These are phyloP conservation scores for Vigna reflexopilosa DNA, from an alignment of 306 rosid species.

Conservation along the genomic window DNA sequence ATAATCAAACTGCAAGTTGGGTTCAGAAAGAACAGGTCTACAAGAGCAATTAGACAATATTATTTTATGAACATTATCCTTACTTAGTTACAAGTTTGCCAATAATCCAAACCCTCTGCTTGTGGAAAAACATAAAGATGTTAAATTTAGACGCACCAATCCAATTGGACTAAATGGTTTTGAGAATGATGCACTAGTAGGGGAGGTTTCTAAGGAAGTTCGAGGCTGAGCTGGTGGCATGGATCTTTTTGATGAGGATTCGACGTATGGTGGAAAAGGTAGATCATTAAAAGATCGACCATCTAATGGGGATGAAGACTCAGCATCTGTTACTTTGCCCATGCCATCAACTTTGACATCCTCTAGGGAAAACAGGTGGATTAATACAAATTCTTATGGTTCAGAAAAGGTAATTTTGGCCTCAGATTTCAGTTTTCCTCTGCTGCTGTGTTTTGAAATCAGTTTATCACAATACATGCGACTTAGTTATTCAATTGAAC, in stretches of 20 bases:
- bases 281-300: constrained; percentile 59
- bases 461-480: constrained; percentile 5
- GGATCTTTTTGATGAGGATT: constrained; percentile 73
- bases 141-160: constrained; percentile 49
- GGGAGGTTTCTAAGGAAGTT: constrained; percentile 53
- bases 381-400: constrained; percentile 77
- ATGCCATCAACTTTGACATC: constrained; percentile 62
- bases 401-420: constrained; percentile 75
- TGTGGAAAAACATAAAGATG: constrained; percentile 49
- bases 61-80: too few species aligned
- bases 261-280: constrained; percentile 65
- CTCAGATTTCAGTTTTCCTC: constrained; percentile 33
- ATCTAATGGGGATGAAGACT: constrained; percentile 64
- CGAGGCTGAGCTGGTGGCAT: constrained; percentile 46
- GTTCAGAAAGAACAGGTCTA: too few species aligned
- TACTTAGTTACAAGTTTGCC: constrained; percentile 39
- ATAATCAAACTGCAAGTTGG: constrained; percentile 71
- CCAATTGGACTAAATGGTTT: constrained; percentile 49
- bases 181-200: constrained; percentile 62
- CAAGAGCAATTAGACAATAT: too few species aligned
- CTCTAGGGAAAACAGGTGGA: constrained; percentile 75
- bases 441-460: constrained; percentile 29
- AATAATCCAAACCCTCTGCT: constrained; percentile 48
- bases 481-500: constrained; percentile 11
- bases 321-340: constrained; percentile 56